These are phyloP conservation scores for Chenopodium album DNA, from an alignment of 148 eudicot species.

Conservation along the genomic window DNA sequence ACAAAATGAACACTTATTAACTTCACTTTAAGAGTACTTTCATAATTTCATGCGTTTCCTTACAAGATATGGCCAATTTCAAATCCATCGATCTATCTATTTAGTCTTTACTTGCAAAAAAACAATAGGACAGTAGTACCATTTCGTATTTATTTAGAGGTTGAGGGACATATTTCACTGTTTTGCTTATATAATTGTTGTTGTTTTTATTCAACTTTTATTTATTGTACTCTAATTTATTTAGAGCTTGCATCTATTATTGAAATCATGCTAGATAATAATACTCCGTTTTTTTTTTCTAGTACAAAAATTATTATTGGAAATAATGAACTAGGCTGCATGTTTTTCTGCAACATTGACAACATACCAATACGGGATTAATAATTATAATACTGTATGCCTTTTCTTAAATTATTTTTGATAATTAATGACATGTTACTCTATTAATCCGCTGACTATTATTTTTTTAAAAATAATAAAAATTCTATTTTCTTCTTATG, in stretches of 20 bases:
- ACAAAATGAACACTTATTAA: not conserved
- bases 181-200: not conserved
- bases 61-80: not conserved
- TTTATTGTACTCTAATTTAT: not conserved
- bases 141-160: too few relatives aligned
- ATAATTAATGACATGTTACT: too few relatives aligned
- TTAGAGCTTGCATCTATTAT: not conserved
- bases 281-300: not conserved
- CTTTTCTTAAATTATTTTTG: too few relatives aligned
- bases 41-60: not conserved
- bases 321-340: not conserved
- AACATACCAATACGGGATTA: too few relatives aligned
- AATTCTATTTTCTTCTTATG: too few relatives aligned
- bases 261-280: not conserved
- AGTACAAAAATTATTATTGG: too few relatives aligned
- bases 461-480: too few relatives aligned
- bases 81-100: not conserved
- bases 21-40: not conserved
- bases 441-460: too few relatives aligned
- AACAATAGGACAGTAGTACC: too few relatives aligned
- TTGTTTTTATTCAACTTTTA: not conserved
- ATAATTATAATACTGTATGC: too few relatives aligned
- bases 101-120: too few relatives aligned
- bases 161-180: conserved; percentile 5
- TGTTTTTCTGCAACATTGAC: conserved; percentile 1